Evolutionary conservation across 2,329 filamentous ascomycete species (phyloP).

Genomic region (Phaeomoniella chlamydospora): DNA sequence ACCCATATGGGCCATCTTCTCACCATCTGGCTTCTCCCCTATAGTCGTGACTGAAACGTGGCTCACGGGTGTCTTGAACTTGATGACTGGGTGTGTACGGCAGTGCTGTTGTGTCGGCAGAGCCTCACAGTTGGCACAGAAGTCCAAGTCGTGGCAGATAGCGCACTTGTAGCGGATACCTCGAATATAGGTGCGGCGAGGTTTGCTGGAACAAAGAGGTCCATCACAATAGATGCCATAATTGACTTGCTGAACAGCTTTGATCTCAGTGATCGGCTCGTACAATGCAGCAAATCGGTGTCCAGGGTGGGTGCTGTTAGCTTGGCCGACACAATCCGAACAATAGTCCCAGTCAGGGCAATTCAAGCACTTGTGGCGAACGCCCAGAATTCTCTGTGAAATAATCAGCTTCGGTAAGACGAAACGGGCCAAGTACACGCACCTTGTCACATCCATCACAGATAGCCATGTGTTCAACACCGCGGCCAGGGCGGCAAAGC

Average conservation of each 20-base stretch:
- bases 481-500: conserved; percentile 66
- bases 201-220: conserved; percentile 57
- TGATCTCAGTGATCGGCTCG: conserved; percentile 42
- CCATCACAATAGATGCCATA: conserved; percentile 89
- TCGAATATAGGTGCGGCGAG: conserved; percentile 48
- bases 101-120: conserved; percentile 76
- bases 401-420: conserved; percentile 2
- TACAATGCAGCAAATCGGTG: conserved; percentile 88
- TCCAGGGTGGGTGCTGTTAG: conserved; percentile 55
- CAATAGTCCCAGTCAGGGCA: conserved; percentile 99
- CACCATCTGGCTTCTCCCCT: conserved; percentile 58
- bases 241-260: conserved; percentile 42
- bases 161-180: conserved; percentile 95
- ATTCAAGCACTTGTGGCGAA: conserved; percentile 91
- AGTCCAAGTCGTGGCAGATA: conserved; percentile 87
- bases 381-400: conserved; percentile 57
- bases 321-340: conserved; percentile 54
- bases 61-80: conserved; percentile 86
- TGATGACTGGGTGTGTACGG: conserved; percentile 90
- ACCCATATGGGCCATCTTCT: conserved; percentile 54
- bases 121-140: conserved; percentile 88
- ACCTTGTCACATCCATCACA: conserved; percentile 85
- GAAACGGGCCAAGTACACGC: conserved; percentile 7
- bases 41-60: conserved; percentile 76
- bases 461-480: conserved; percentile 69